Evolutionary conservation across 176 grass and related monocot genomes (phyloP), one percentile per base, ranked within the genome.

Genomic region (Aegilops bicornis): DNA sequence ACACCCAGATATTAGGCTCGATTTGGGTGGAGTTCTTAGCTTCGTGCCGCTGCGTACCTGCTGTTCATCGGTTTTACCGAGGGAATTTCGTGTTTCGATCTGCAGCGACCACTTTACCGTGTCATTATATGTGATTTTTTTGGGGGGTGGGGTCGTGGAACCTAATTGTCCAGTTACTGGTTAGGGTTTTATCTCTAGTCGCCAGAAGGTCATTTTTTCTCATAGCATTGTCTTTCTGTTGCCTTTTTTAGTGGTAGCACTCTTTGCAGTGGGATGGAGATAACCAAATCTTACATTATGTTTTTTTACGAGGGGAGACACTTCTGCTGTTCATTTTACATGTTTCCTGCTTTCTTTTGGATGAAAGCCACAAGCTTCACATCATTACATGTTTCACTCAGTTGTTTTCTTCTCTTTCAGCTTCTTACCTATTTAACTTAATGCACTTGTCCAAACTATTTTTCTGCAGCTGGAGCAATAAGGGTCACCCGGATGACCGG

Each of bases 401-500:
- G 20, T 64, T 12, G 45, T 29, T 36, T 32, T 9, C 8, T 40
- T 27, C 31, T 69, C 29, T 64, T 79, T 29, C 42, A 14, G 82
- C 35, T 82, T 69, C 30, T 81, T 61, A 35, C 74, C 19, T 42
- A 2, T 81, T 29, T 29, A 22, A 29, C n/a, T 36, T 43, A 67
- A 15, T 82, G 66, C 45, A 80, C 75, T 59, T 74, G 23, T 42
- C 56, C 56, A 30, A 82, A 29, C 25, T 43, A 22, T 84, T 81
- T 80, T 7, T 78, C 56, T 45, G 69, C 86, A 91, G 90, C 8
- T 88, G 22, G 77, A 82, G 14, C 37, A 85, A 71, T 85, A 88
- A 88, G 77, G 64, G 62, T 82, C 20, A 40, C 40, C 23, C 16
- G 73, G 82, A 83, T 92, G 85, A n/a, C 82, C 1, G 74, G 83